Evolutionary conservation across 257 asterid genomes (phyloP), one percentile per base, ranked within the genome.

Genomic region (Handroanthus guayacan): DNA sequence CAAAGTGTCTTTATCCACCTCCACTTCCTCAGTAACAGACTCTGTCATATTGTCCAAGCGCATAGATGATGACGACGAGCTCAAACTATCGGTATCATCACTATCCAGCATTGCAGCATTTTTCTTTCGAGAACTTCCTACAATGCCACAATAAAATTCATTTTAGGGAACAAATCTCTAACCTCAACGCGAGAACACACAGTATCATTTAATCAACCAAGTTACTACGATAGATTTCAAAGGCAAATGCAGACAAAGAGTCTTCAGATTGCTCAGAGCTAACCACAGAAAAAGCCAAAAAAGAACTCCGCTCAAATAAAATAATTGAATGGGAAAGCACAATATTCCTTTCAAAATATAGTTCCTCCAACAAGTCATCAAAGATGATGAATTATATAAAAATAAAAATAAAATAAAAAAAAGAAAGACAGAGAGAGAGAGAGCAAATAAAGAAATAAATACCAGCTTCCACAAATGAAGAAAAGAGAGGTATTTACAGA

Each of bases 111-210:
- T 84, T 1, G 85, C 90, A 75, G 89, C 91, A 83, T 48, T 85
- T 87, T 89, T 95, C 86, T 89, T 92, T 41, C 83, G 93, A 58
- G 96, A 87, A 84, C 88, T 95, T 83, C 83, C 99, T 95, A 51
- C 10, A 66, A 79, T 25, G 5, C 39, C 67, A 71, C 62, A 82
- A 66, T 68, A 72, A 70, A 75, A n/a, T 5, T 51, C 54, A 74
- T 75, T 56, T 45, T 70, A 60, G 31, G 31, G 0, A 41, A 75
- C 12, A 34, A 52, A 36, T 60, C 44, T 18, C 47, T 48, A 70
- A 76, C 74, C 38, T 71, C 48, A 16, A 25, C 7, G 5, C 3
- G n/a, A 55, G 0, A 16, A 18, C 61, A 72, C 34, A 36, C 3
- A 9, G n/a, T 2, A 45, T 57, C 9, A 17, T 6, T 61, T 43